phyloP scores from a whole-genome alignment of 192 early-diverging fungal species.

The Coemansia biformis region DNA sequence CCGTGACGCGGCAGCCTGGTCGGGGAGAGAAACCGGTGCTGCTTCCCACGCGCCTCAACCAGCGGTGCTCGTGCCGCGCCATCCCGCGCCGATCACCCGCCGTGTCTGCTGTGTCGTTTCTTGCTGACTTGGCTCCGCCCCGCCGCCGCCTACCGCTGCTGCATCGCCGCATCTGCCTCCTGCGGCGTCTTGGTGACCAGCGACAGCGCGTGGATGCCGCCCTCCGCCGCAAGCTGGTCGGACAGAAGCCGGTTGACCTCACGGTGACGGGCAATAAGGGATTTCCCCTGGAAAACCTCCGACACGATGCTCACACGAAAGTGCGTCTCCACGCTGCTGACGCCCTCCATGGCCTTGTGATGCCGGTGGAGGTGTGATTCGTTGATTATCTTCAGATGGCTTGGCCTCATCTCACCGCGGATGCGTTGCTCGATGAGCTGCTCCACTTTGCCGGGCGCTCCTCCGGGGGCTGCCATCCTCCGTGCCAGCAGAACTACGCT shows the following conservation, averaged over 20 bases:
- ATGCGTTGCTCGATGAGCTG: slow-evolving; percentile 24
- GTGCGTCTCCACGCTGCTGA: slow-evolving; percentile 72
- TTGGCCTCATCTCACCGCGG: slow-evolving; percentile 52
- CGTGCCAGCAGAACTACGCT: too few relatives aligned
- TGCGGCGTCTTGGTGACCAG: slow-evolving; percentile 71
- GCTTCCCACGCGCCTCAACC: too few relatives aligned
- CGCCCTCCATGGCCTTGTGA: slow-evolving; percentile 84
- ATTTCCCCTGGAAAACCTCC: slow-evolving; percentile 51
- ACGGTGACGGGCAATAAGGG: slow-evolving; percentile 60
- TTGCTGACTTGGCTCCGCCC: too few relatives aligned
- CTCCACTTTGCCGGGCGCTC: slow-evolving; percentile 10
- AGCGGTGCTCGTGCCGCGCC: too few relatives aligned
- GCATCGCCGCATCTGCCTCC: too few relatives aligned
- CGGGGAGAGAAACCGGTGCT: too few relatives aligned
- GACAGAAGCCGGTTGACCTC: slow-evolving; percentile 62
- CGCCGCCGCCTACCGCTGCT: too few relatives aligned
- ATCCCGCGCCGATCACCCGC: too few relatives aligned
- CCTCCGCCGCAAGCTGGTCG: slow-evolving; percentile 64
- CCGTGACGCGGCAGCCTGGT: too few relatives aligned
- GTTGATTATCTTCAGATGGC: slow-evolving; percentile 65
- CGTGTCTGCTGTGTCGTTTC: too few relatives aligned
- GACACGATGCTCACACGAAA: slow-evolving; percentile 73
- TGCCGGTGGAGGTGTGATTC: slow-evolving; percentile 74
- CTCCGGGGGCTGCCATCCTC: too few relatives aligned
- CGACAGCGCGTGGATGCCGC: slow-evolving; percentile 72